Percentiles rank a stretch among this genome's conserved stretches.
Conservation (phyloP, 805 yeast genomes). For the Pichia rugopelliculosa region DNA sequence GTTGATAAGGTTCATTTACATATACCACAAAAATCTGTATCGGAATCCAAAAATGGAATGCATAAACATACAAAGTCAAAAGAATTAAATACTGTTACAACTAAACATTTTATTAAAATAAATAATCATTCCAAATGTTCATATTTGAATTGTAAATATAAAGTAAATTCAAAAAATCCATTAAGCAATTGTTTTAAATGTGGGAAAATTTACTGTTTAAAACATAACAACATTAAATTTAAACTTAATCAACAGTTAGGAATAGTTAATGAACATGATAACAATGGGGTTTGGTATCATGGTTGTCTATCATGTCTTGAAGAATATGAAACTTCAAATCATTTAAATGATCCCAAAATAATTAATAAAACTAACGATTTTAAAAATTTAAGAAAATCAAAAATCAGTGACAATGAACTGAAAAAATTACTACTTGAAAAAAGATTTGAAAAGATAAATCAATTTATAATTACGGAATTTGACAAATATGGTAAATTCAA, state of each 20-base stretch:
- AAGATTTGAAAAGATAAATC: constrained; percentile 40
- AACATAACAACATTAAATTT: constrained; percentile 50
- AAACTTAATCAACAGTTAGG: constrained; percentile 40
- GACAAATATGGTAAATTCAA: constrained; percentile 10
- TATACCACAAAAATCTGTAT: background rate
- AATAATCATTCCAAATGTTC: constrained; percentile 35
- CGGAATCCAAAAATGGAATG: background rate
- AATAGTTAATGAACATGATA: constrained; percentile 29
- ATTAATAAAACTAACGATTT: constrained; percentile 11
- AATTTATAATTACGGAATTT: constrained; percentile 43
- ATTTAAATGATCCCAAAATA: constrained; percentile 11
- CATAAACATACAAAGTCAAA: background rate
- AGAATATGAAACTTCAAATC: constrained; percentile 45
- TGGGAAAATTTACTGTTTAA: constrained; percentile 62
- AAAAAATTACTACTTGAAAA: constrained; percentile 37
- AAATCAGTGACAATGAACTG: constrained; percentile 28
- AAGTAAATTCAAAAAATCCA: constrained; percentile 46
- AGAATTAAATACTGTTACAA: constrained; percentile 19
- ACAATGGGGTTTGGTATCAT: constrained; percentile 56
- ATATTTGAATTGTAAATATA: background rate
- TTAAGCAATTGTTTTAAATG: constrained; percentile 68
- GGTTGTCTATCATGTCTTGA: constrained; percentile 61
- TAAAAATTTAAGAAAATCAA: constrained; percentile 36
- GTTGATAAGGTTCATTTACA: constrained; percentile 55
- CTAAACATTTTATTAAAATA: constrained; percentile 54